phyloP scores from a whole-genome alignment of 495 filamentous ascomycete species.

The Pyrenopolyporus hunteri region DNA sequence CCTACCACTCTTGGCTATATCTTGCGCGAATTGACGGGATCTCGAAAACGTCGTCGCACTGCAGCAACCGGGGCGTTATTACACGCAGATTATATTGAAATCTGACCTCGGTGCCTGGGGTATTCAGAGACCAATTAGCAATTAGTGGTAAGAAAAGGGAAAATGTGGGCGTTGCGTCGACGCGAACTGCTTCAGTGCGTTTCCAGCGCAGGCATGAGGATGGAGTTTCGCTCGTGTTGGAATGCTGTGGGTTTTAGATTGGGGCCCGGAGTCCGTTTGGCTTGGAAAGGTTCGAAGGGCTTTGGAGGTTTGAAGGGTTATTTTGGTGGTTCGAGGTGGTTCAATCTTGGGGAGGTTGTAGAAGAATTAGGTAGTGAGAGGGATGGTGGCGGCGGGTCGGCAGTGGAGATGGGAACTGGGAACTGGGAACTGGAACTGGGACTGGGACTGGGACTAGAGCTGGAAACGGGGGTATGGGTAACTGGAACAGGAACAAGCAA shows the following conservation, averaged over 20 bases:
- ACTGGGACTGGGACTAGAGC: too few relatives aligned
- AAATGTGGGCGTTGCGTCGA: conserved; percentile 21
- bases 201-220: conserved; percentile 35
- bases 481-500: conserved; percentile 8
- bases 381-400: conserved; percentile 29
- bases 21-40: conserved; percentile 20
- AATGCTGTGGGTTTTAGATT: conserved; percentile 30
- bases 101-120: neutral
- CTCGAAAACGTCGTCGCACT: conserved; percentile 28
- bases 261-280: conserved; percentile 5
- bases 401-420: conserved; percentile 33
- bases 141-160: conserved; percentile 4
- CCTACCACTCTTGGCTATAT: conserved; percentile 1
- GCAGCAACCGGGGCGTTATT: conserved; percentile 22
- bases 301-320: neutral
- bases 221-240: conserved; percentile 29
- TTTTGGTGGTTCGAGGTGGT: conserved; percentile 34
- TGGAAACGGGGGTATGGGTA: too few relatives aligned
- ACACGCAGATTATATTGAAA: conserved; percentile 16
- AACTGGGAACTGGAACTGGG: too few relatives aligned
- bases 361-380: conserved; percentile 1
- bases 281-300: neutral
- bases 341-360: conserved; percentile 12
- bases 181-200: conserved; percentile 31
- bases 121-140: conserved; percentile 19